These are phyloP conservation scores for Debaryomyces coudertii DNA, from an alignment of 1,139 yeast species.

Conservation along the genomic window DNA sequence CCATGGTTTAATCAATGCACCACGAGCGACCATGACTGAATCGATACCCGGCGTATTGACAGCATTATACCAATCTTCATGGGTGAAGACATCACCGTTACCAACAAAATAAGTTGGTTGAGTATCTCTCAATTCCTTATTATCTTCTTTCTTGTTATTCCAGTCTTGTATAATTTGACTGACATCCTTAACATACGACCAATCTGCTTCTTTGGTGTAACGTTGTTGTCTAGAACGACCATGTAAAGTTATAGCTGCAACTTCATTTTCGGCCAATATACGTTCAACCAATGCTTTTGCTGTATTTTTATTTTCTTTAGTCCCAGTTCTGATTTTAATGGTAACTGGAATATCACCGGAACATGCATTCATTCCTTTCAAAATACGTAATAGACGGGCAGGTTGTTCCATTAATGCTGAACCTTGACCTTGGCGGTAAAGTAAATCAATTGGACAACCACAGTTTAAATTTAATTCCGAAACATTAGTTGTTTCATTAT, in stretches of 20 bases:
- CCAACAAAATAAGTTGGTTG: slow-evolving; percentile 70
- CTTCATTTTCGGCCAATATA: slow-evolving; percentile 74
- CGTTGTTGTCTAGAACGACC: slow-evolving; percentile 97
- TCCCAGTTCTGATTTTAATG: slow-evolving; percentile 89
- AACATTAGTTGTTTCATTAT: slow-evolving; percentile 55
- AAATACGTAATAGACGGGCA: slow-evolving; percentile 72
- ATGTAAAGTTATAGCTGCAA: slow-evolving; percentile 90
- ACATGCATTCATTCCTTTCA: slow-evolving; percentile 86
- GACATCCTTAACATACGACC: slow-evolving; percentile 83
- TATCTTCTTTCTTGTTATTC: slow-evolving; percentile 54
- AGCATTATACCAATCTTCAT: slow-evolving; percentile 88
- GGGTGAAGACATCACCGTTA: slow-evolving; percentile 88
- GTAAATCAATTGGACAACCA: slow-evolving; percentile 95
- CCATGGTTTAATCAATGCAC: slow-evolving; percentile 98
- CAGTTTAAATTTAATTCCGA: slow-evolving; percentile 88
- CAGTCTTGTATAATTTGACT: slow-evolving; percentile 67
- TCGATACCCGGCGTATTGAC: slow-evolving; percentile 73
- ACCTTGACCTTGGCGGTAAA: slow-evolving; percentile 94
- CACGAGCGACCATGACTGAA: slow-evolving; percentile 96
- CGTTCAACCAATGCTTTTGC: slow-evolving; percentile 76
- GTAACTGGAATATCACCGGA: slow-evolving; percentile 92
- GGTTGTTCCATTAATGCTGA: slow-evolving; percentile 92
- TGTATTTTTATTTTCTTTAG: slow-evolving; percentile 81
- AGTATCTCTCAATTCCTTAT: slow-evolving; percentile 54
- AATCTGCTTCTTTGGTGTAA: slow-evolving; percentile 87